Base-by-base conservation (phyloP, 2,329 filamentous ascomycete species). In the Diaporthe vexans region DNA sequence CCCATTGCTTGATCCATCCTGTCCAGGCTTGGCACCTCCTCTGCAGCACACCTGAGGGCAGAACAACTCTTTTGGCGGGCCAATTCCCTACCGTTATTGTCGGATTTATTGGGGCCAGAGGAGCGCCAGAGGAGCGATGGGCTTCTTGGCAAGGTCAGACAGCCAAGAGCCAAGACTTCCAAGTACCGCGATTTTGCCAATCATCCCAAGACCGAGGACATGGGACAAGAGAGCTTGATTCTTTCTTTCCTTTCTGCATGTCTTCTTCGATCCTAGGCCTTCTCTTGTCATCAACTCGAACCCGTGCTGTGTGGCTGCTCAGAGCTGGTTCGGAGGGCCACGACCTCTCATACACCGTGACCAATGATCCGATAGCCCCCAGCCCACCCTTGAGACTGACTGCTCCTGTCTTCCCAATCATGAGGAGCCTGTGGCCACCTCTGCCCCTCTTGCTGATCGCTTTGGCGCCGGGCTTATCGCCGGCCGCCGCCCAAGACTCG, bases 401-500 rank as follows among this genome's bases (percentile, higher is more conserved):
- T 40, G 57, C 70, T 35, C 69, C 57, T 48, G 21, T 61, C 29
- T 70, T 5, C n/a, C 40, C 48, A 57, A 72, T 17, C 29, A 75
- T 75, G 74, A 72, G 59, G 72, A 63, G 72, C 37, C 37, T 69
- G 37, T 59, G 72, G 67, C 59, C 48, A 48, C 37, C 51, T 56
- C 56, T 67, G 68, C 67, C 67, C 61, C 74, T 72, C 51, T 21
- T 73, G 43, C 26, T 73, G 37, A 71, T 59, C 69, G 73, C 63
- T 46, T 71, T 73, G 73, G 73, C 70, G 26, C 63, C 61, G 46
- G 63, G 69, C 69, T 26, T 65, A 17, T 69, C 71, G 74, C 76
- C 73, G 78, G 77, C 54, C 76, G 57, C 76, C 58, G 33, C 48
- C 67, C 57, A 69, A 78, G 35, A 76, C 81, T 33, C 77, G 80